Evolutionary conservation across 78 protist species (phyloP).

Genomic region (Dictyostelium brefeldianum): DNA sequence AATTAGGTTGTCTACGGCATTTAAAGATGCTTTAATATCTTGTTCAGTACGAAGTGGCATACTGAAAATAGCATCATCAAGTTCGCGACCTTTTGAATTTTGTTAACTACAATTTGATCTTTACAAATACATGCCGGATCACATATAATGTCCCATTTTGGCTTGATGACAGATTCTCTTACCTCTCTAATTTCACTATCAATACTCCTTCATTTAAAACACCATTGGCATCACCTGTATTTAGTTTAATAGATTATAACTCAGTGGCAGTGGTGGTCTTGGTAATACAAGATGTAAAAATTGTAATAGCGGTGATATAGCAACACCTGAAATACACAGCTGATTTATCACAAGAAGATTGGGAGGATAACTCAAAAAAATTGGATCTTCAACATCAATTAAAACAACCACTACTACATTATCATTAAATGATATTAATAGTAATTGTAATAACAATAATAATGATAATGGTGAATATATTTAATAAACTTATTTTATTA

Average conservation of each 20-base stretch:
- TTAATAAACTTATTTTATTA: neutral
- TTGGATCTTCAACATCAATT: neutral
- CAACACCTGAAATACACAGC: neutral
- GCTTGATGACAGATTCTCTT: constrained; percentile 3
- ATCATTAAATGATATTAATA: too few species aligned
- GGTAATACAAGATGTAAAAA: too few species aligned
- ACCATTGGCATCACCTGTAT: neutral
- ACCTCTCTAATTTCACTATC: constrained; percentile 28
- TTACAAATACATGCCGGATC: constrained; percentile 3
- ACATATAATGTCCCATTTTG: constrained; percentile 31
- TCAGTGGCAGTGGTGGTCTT: too few species aligned
- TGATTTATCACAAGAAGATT: constrained; percentile 3
- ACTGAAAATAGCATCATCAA: constrained; percentile 9
- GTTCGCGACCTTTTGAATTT: constrained; percentile 44
- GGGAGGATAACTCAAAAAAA: neutral
- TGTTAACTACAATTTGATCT: neutral
- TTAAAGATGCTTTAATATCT: neutral
- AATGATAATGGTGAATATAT: too few species aligned
- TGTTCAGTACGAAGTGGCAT: constrained; percentile 14
- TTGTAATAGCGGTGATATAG: neutral
- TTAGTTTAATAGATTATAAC: neutral
- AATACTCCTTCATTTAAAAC: neutral
- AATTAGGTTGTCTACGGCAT: constrained; percentile 7
- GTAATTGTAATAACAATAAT: too few species aligned
- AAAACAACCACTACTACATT: neutral